Evolutionary conservation across 208 protist species (phyloP).

Genomic region (Phytomonas sp.): DNA sequence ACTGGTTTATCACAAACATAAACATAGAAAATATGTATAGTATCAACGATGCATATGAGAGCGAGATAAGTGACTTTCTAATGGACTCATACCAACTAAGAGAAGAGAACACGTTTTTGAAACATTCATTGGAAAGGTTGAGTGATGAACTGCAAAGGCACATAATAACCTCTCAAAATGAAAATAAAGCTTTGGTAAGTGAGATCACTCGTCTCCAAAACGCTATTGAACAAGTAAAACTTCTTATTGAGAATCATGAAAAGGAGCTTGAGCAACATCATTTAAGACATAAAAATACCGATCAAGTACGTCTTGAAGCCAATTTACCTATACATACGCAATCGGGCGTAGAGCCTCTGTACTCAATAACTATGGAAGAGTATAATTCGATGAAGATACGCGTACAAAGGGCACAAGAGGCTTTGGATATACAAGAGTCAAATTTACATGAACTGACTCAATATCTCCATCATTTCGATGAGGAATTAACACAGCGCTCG

Average conservation of each 20-base stretch:
- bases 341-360: slow-evolving; percentile 5
- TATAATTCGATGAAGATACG: slow-evolving; percentile 10
- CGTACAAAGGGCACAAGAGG: not conserved
- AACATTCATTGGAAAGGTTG: slow-evolving; percentile 40
- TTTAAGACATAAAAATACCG: slow-evolving; percentile 18
- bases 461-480: not conserved
- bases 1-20: slow-evolving; percentile 39
- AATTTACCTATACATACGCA: slow-evolving; percentile 12
- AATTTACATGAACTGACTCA: not conserved
- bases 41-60: slow-evolving; percentile 56
- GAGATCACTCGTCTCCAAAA: slow-evolving; percentile 34
- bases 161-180: slow-evolving; percentile 28
- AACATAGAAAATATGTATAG: slow-evolving; percentile 17
- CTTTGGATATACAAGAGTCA: not conserved
- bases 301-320: slow-evolving; percentile 22
- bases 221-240: slow-evolving; percentile 37
- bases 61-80: slow-evolving; percentile 54
- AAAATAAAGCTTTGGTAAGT: slow-evolving; percentile 21
- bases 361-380: slow-evolving; percentile 21
- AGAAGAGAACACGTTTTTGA: slow-evolving; percentile 43
- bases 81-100: slow-evolving; percentile 39
- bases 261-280: slow-evolving; percentile 24
- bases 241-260: slow-evolving; percentile 30
- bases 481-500: not conserved
- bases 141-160: slow-evolving; percentile 35